Conservation (phyloP, 495 filamentous ascomycete species). For the Penicillium herquei region DNA sequence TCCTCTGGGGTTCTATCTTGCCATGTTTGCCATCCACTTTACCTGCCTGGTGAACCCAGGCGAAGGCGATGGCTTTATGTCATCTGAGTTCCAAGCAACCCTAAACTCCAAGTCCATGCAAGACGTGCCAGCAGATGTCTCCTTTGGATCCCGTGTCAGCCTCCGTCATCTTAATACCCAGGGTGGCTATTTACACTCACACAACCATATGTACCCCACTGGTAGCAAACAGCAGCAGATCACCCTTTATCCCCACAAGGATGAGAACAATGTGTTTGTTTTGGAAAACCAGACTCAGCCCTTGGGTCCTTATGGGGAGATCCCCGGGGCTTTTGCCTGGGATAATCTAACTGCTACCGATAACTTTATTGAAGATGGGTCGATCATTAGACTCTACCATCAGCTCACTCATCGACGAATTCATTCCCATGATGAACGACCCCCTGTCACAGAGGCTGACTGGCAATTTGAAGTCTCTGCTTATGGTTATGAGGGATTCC, state of each 20-base stretch:
- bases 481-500: slow-evolving; percentile 95
- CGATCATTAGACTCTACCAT: slow-evolving; percentile 80
- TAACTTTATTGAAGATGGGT: slow-evolving; percentile 71
- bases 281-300: slow-evolving; percentile 96
- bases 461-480: slow-evolving; percentile 99
- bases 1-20: slow-evolving; percentile 85
- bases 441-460: slow-evolving; percentile 94
- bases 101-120: slow-evolving; percentile 95
- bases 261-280: slow-evolving; percentile 94
- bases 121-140: slow-evolving; percentile 89
- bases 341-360: slow-evolving; percentile 61
- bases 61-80: slow-evolving; percentile 99
- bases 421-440: slow-evolving; percentile 95
- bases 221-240: slow-evolving; percentile 99
- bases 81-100: slow-evolving; percentile 96
- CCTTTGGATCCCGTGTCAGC: slow-evolving; percentile 79
- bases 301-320: slow-evolving; percentile 69
- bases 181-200: slow-evolving; percentile 95
- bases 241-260: slow-evolving; percentile 97
- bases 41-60: slow-evolving; percentile 88
- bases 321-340: slow-evolving; percentile 81
- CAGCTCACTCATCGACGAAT: slow-evolving; percentile 77
- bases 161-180: slow-evolving; percentile 95
- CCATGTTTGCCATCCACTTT: slow-evolving; percentile 96
- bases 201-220: slow-evolving; percentile 94